phyloP scores from a whole-genome alignment of 2,329 filamentous ascomycete species.

The Nigrograna mackinnonii region DNA sequence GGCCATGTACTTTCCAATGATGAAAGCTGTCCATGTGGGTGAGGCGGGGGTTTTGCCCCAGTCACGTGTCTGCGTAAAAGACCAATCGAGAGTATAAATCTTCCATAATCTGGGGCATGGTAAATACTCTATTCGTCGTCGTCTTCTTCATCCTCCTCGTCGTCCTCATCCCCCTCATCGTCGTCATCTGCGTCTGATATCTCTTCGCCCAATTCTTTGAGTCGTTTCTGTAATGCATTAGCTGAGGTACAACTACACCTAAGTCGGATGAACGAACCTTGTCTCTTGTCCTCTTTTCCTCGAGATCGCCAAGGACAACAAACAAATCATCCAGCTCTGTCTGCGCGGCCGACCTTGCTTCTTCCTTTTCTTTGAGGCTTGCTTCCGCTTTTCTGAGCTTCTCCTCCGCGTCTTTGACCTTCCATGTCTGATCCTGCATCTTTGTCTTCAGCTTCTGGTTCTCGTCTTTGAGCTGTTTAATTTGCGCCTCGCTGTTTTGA shows the following conservation, averaged over 20 bases:
- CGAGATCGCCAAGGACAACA: conserved; percentile 51
- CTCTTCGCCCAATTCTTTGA: conserved; percentile 50
- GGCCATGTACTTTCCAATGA: no score
- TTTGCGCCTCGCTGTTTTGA: conserved; percentile 28
- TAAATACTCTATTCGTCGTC: no score
- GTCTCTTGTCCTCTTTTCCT: conserved; percentile 47
- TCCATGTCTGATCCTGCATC: conserved; percentile 45
- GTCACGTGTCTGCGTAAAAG: no score
- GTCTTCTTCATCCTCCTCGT: conserved; percentile 26
- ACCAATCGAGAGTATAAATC: no score
- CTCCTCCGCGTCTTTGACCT: conserved; percentile 51
- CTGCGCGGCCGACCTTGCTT: conserved; percentile 36
- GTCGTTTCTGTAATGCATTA: conserved; percentile 44
- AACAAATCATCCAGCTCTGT: conserved; percentile 54
- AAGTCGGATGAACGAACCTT: conserved; percentile 28
- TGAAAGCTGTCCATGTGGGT: no score
- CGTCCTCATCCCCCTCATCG: conserved; percentile 35
- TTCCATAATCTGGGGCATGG: no score
- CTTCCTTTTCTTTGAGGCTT: conserved; percentile 45
- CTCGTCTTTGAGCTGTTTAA: conserved; percentile 42
- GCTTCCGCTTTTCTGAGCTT: conserved; percentile 44
- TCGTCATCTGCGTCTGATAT: conserved; percentile 46
- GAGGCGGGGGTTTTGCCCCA: no score
- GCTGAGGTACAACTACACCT: conserved; percentile 7
- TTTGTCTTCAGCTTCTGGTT: conserved; percentile 50